These are phyloP conservation scores for Cyberlindnera maclurae DNA, from an alignment of 805 yeast genomes.

Conservation along the genomic window DNA sequence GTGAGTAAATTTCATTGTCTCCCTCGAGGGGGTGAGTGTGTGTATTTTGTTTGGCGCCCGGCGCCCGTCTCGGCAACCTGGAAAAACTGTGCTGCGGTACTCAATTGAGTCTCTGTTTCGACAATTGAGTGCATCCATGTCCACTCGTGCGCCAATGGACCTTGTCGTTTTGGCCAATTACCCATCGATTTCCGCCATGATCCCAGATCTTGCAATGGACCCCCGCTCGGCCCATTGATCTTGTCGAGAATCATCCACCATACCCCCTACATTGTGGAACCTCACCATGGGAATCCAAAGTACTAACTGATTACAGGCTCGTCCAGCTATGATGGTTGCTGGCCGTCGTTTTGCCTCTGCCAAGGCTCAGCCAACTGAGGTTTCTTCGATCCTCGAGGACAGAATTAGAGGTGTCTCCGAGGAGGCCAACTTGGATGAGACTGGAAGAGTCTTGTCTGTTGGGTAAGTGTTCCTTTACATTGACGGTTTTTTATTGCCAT, in stretches of 20 bases:
- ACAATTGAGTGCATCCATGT: too few relatives aligned
- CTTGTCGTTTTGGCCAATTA: too few relatives aligned
- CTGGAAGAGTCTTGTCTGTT: constrained; percentile 98
- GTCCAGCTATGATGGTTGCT: constrained; percentile 59
- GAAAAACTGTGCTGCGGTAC: too few relatives aligned
- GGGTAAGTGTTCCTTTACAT: constrained; percentile 81
- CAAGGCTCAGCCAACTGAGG: constrained; percentile 99
- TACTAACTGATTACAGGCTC: constrained; percentile 40
- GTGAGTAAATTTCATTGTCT: constrained; percentile 30
- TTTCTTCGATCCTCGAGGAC: constrained; percentile 97
- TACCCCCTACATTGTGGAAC: too few relatives aligned
- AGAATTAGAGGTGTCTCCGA: constrained; percentile 98
- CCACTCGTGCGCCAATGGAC: too few relatives aligned
- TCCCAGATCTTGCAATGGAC: too few relatives aligned
- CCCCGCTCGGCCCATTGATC: too few relatives aligned
- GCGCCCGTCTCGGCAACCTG: too few relatives aligned
- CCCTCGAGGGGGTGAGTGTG: not conserved
- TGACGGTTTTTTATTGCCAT: constrained; percentile 2
- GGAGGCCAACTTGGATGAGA: constrained; percentile 96
- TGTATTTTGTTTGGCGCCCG: not conserved
- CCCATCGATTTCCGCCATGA: too few relatives aligned
- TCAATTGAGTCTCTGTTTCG: too few relatives aligned
- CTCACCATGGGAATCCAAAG: too few relatives aligned
- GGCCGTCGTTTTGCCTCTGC: constrained; percentile 81
- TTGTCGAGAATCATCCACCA: too few relatives aligned